These are phyloP conservation scores for Suhomyces vadensis DNA, from an alignment of 805 yeast species.

Conservation along the genomic window DNA sequence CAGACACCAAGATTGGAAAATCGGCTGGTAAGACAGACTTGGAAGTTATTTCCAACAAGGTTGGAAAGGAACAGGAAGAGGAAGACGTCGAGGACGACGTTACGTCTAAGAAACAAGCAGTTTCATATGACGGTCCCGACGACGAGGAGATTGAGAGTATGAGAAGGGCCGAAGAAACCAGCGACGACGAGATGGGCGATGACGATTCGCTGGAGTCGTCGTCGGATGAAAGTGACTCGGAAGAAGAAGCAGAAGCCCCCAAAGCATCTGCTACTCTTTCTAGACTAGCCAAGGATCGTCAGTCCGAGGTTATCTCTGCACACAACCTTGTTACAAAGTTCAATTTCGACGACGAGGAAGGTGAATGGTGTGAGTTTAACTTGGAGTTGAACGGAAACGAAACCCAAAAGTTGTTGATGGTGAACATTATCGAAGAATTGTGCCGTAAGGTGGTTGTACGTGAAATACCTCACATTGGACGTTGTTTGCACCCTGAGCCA, in stretches of 20 bases:
- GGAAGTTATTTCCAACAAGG: conserved; percentile 40
- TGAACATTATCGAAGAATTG: conserved; percentile 89
- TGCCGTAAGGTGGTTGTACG: conserved; percentile 90
- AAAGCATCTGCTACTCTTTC: conserved; percentile 34
- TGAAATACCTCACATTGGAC: conserved; percentile 86
- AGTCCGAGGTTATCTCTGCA: conserved; percentile 72
- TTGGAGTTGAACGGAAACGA: conserved; percentile 73
- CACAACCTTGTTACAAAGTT: conserved; percentile 75
- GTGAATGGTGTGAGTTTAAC: conserved; percentile 92
- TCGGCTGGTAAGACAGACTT: conserved; percentile 60
- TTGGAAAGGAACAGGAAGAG: conserved; percentile 41
- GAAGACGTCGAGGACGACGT: conserved; percentile 64
- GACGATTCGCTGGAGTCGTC: conserved; percentile 28
- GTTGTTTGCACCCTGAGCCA: conserved; percentile 82
- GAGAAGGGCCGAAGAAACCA: conserved; percentile 78
- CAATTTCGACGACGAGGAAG: conserved; percentile 85
- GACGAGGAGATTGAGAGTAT: conserved; percentile 91
- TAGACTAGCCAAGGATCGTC: conserved; percentile 76
- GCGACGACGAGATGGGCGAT: conserved; percentile 60
- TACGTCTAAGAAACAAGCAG: conserved; percentile 73
- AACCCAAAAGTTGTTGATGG: conserved; percentile 93
- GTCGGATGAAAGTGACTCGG: conserved; percentile 35
- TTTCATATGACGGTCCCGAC: conserved; percentile 92
- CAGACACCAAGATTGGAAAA: conserved; percentile 62
- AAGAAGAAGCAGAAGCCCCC: conserved; percentile 26